Evolutionary conservation across 768 basidiomycete species (phyloP), one percentile per base, ranked within the genome.

Genomic region (Pholiota microspora): DNA sequence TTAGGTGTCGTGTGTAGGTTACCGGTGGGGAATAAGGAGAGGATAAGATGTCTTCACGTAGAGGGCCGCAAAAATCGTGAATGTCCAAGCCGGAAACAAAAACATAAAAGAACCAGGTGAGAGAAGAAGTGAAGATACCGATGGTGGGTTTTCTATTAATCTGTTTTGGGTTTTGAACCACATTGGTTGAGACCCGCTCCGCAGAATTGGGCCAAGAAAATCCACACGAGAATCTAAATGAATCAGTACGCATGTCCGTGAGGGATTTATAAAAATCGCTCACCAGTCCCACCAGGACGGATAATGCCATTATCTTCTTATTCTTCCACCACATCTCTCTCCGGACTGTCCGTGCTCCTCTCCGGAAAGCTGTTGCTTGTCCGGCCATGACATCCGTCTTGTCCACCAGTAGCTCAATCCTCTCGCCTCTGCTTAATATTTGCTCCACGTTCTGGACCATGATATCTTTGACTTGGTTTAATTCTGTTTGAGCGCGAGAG

Each of bases 401-500:
- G 75, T 98, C 94, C 27, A 98, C 91, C 49, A 99, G 80, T 15
- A 98, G 78, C 68, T 98, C 96, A 61, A 99, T 92, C 50, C 97
- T 80, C 71, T 99, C 97, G 21, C 97, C 97, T 32, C 97, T 80
- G 50, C 84, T 88, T 36, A 99, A 82, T 59, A 98, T 96, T 69
- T 94, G 91, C 72, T 98, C 94, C 59, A 98, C 95, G 68, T 98
- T 98, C 71, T 98, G 92, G 48, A 98, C 95, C 94, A 97, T 96
- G 71, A 97, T 92, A 64, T 94, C 88, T 69, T 97, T 98, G 45
- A 97, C 91, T 61, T 92, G 90, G 56, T 85, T 84, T 36, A 94
- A 78, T 69, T 98, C 94, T 4, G 82, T 81, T 66, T 94, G 94
- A 4, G 96, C 96, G 58, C 92, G 89, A 16, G 87, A 76, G 53